These are phyloP conservation scores for Backusella tuberculispora DNA, from an alignment of 192 early-diverging fungal species.

Conservation along the genomic window DNA sequence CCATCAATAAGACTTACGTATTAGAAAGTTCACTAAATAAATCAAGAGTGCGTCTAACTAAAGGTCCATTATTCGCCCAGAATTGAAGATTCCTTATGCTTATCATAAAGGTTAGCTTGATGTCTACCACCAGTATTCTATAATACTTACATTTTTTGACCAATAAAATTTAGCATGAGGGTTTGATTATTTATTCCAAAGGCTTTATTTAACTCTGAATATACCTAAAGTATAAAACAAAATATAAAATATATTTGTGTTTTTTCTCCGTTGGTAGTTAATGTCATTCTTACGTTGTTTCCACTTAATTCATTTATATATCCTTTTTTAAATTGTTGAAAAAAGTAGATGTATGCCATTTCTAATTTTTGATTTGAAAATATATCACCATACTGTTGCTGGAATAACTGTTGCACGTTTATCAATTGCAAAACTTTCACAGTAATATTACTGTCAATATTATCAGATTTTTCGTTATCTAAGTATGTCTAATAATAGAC, in stretches of 20 bases:
- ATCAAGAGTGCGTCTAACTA: slow-evolving; percentile 65
- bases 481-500: slow-evolving; percentile 58
- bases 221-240: slow-evolving; percentile 49
- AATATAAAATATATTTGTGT: too few species aligned
- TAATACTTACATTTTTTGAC: slow-evolving; percentile 60
- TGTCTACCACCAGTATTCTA: neutral
- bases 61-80: slow-evolving; percentile 55
- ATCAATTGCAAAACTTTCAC: slow-evolving; percentile 70
- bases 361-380: slow-evolving; percentile 67
- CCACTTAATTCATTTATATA: slow-evolving; percentile 73
- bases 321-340: slow-evolving; percentile 71
- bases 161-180: slow-evolving; percentile 61
- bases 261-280: too few species aligned
- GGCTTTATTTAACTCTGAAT: slow-evolving; percentile 57
- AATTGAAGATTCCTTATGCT: slow-evolving; percentile 64
- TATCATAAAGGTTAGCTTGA: slow-evolving; percentile 26
- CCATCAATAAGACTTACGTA: slow-evolving; percentile 42
- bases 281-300: slow-evolving; percentile 34
- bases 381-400: slow-evolving; percentile 46
- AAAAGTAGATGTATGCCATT: slow-evolving; percentile 75
- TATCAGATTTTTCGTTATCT: slow-evolving; percentile 73
- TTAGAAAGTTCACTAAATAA: slow-evolving; percentile 77
- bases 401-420: slow-evolving; percentile 61
- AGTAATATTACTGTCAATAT: slow-evolving; percentile 71
- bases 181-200: slow-evolving; percentile 68